Conservation (phyloP, 2,329 filamentous ascomycete genomes). For the Cylindrodendrum hubeiense region DNA sequence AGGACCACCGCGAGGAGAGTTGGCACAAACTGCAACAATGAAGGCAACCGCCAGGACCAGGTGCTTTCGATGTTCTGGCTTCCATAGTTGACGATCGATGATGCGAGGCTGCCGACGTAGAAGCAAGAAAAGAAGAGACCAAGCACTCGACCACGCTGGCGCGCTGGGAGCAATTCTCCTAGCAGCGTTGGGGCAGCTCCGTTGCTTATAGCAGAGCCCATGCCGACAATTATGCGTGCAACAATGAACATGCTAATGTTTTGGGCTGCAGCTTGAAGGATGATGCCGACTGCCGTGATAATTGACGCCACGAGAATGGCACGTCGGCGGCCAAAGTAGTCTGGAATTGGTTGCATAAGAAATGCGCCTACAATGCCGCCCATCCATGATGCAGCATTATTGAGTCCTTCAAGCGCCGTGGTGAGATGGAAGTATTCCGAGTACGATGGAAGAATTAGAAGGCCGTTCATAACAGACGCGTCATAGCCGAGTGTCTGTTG, state of each 20-base stretch:
- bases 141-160: slow-evolving; percentile 30
- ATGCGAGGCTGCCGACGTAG: slow-evolving; percentile 46
- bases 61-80: slow-evolving; percentile 43
- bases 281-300: slow-evolving; percentile 58
- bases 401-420: slow-evolving; percentile 64
- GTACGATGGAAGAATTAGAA: slow-evolving; percentile 69
- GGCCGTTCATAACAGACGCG: slow-evolving; percentile 66
- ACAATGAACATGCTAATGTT: slow-evolving; percentile 64
- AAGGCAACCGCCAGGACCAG: slow-evolving; percentile 51
- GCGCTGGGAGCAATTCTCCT: slow-evolving; percentile 59
- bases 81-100: slow-evolving; percentile 40
- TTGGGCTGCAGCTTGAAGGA: slow-evolving; percentile 62
- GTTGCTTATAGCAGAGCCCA: slow-evolving; percentile 57
- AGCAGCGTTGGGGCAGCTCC: slow-evolving; percentile 61
- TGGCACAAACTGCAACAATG: slow-evolving; percentile 46
- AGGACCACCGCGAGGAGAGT: slow-evolving; percentile 30
- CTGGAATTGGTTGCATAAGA: slow-evolving; percentile 54
- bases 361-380: slow-evolving; percentile 61
- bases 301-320: slow-evolving; percentile 46
- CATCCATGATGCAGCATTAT: slow-evolving; percentile 68
- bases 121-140: slow-evolving; percentile 43
- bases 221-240: slow-evolving; percentile 59
- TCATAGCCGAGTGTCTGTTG: slow-evolving; percentile 52
- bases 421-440: slow-evolving; percentile 67
- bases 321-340: slow-evolving; percentile 42